These are phyloP conservation scores for Pachyrhizus erosus DNA, from an alignment of 306 rosid genomes.

Conservation along the genomic window DNA sequence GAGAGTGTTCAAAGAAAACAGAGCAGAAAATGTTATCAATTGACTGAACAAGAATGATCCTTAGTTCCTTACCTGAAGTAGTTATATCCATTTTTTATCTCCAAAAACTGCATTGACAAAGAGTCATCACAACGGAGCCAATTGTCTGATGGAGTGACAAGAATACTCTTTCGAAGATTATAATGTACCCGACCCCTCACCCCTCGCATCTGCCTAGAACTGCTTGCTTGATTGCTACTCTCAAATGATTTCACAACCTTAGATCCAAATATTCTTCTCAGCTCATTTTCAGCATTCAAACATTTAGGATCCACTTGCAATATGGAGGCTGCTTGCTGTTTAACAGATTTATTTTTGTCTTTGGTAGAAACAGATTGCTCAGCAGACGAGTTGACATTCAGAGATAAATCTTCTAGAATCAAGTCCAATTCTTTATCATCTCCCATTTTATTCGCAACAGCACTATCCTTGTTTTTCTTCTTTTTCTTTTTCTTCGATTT, in stretches of 20 bases:
- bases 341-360: conserved; percentile 43
- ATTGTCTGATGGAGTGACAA: conserved; percentile 78
- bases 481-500: conserved; percentile 92
- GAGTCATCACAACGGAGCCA: conserved; percentile 96
- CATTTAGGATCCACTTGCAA: conserved; percentile 83
- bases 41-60: conserved; percentile 22
- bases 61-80: conserved; percentile 72
- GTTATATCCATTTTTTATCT: conserved; percentile 64
- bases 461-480: conserved; percentile 71
- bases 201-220: conserved; percentile 85
- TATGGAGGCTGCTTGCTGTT: conserved; percentile 47
- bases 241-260: conserved; percentile 94
- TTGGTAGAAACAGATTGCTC: conserved; percentile 39
- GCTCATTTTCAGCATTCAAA: conserved; percentile 90
- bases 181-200: conserved; percentile 67
- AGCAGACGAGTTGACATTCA: conserved; percentile 47
- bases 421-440: conserved; percentile 63
- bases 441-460: conserved; percentile 48
- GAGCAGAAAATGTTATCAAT: neutral
- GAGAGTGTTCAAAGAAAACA: neutral
- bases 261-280: conserved; percentile 90
- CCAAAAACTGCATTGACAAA: conserved; percentile 81
- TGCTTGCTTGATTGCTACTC: conserved; percentile 74
- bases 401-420: conserved; percentile 63
- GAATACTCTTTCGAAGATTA: conserved; percentile 70